These are phyloP conservation scores for Ilex aquifolium DNA, from an alignment of 257 asterid species.

Conservation along the genomic window DNA sequence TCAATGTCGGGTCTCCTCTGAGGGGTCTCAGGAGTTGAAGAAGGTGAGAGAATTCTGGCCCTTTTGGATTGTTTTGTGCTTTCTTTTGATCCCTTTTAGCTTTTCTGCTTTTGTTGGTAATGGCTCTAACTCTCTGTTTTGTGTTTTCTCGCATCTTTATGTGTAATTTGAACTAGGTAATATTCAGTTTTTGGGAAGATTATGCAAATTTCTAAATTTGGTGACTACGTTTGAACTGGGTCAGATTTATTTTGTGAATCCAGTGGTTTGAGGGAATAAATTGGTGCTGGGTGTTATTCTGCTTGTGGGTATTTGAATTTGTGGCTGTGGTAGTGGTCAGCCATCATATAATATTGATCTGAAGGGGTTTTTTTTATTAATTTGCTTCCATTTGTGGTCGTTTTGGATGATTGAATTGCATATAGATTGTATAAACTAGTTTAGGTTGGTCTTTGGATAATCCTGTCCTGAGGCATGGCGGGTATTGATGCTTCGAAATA, in stretches of 20 bases:
- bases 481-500: constrained; percentile 63
- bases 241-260: constrained; percentile 6
- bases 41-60: constrained; percentile 35
- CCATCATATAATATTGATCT: constrained; percentile 6
- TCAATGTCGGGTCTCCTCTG: not conserved
- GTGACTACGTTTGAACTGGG: constrained; percentile 12
- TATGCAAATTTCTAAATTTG: constrained; percentile 11
- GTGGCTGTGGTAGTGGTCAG: constrained; percentile 3
- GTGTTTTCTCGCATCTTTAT: constrained; percentile 5
- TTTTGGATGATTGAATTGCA: constrained; percentile 25
- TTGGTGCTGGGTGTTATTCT: constrained; percentile 5
- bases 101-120: constrained; percentile 5
- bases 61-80: constrained; percentile 5
- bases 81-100: constrained; percentile 1
- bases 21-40: constrained; percentile 2
- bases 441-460: constrained; percentile 4
- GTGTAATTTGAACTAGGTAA: constrained; percentile 11
- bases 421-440: constrained; percentile 13
- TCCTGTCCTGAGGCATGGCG: constrained; percentile 47
- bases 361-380: not conserved
- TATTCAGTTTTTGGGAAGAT: constrained; percentile 3
- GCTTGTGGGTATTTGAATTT: constrained; percentile 5
- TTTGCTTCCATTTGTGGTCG: constrained; percentile 12
- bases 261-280: constrained; percentile 3
- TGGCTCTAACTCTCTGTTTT: constrained; percentile 1